These are phyloP conservation scores for Coleophoma crateriformis DNA, from an alignment of 2,329 filamentous ascomycete genomes.

Conservation along the genomic window DNA sequence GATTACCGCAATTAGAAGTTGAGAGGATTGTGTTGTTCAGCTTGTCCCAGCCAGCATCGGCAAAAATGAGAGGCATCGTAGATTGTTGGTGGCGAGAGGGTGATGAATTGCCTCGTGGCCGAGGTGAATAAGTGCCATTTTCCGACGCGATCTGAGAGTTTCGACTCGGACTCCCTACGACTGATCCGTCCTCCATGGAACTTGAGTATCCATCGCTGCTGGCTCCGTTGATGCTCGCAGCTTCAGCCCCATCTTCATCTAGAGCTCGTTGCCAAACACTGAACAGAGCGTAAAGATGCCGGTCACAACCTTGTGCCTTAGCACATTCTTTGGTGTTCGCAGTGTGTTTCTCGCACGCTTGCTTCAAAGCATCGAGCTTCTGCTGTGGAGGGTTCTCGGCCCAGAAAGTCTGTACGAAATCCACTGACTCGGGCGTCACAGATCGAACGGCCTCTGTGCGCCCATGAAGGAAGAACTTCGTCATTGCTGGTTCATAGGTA, in stretches of 20 bases:
- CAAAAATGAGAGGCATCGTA: constrained; percentile 73
- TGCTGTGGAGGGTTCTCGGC: constrained; percentile 75
- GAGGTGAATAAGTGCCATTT: constrained; percentile 5
- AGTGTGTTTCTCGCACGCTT: constrained; percentile 79
- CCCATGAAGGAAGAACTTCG: constrained; percentile 87
- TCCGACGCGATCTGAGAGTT: constrained; percentile 40
- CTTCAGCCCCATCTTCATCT: constrained; percentile 60
- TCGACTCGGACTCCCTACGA: constrained; percentile 46
- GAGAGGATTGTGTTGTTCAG: constrained; percentile 92
- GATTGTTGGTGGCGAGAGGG: constrained; percentile 40
- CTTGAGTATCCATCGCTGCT: constrained; percentile 62
- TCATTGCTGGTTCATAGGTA: constrained; percentile 98
- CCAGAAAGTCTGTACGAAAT: constrained; percentile 94
- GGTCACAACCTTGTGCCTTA: constrained; percentile 85
- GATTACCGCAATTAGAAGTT: constrained; percentile 98
- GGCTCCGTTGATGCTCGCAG: constrained; percentile 40
- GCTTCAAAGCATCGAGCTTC: constrained; percentile 81
- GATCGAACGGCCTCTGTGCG: constrained; percentile 90
- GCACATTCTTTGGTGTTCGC: constrained; percentile 77
- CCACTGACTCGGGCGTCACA: constrained; percentile 75
- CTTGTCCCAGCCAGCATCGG: constrained; percentile 87
- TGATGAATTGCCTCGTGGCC: constrained; percentile 47
- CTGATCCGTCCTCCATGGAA: constrained; percentile 39
- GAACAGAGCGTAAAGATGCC: constrained; percentile 90
- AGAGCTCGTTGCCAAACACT: constrained; percentile 90